Percentiles rank a stretch among this genome's conserved stretches.
Evolutionary conservation across 805 yeast genomes (phyloP).

Genomic region (Cyberlindnera mississippiensis): DNA sequence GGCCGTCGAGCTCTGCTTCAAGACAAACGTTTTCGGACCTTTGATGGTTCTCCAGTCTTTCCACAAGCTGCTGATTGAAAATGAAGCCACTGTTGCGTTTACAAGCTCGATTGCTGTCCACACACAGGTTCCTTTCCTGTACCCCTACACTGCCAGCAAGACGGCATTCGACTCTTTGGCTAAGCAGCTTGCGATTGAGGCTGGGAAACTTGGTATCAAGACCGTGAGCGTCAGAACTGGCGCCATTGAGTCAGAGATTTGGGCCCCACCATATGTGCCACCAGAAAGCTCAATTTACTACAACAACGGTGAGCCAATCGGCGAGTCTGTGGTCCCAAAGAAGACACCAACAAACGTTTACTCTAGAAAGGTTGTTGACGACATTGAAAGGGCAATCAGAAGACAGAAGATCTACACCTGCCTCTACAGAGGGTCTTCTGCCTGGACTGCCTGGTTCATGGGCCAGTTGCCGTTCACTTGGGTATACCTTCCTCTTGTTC

Average conservation of each 20-base stretch:
- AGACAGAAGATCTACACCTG: slow-evolving; percentile 6
- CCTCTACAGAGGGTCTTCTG: slow-evolving; percentile 13
- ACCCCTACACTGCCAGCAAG: slow-evolving; percentile 36
- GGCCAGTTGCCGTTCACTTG: slow-evolving; percentile 4
- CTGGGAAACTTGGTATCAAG: slow-evolving; percentile 36
- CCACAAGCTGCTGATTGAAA: slow-evolving; percentile 29
- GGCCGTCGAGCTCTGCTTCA: slow-evolving; percentile 18
- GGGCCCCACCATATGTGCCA: slow-evolving; percentile 7
- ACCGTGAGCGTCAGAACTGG: slow-evolving; percentile 39
- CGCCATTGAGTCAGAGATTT: slow-evolving; percentile 35
- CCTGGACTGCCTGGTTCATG: slow-evolving; percentile 11
- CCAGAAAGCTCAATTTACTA: slow-evolving; percentile 17
- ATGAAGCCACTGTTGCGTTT: slow-evolving; percentile 36
- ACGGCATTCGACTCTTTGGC: slow-evolving; percentile 39
- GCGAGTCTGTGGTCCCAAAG: background rate
- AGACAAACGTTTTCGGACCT: slow-evolving; percentile 39
- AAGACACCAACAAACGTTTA: slow-evolving; percentile 32
- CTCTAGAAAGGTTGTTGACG: slow-evolving; percentile 37
- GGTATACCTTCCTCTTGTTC: slow-evolving; percentile 3
- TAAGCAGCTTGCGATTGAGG: slow-evolving; percentile 31
- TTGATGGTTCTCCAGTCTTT: slow-evolving; percentile 34
- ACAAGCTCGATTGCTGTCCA: slow-evolving; percentile 34
- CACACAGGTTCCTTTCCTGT: slow-evolving; percentile 33
- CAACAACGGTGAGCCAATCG: slow-evolving; percentile 6
- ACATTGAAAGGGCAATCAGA: slow-evolving; percentile 19